Evolutionary conservation across 106 monocot species (phyloP).

Genomic region (Allium cepa): DNA sequence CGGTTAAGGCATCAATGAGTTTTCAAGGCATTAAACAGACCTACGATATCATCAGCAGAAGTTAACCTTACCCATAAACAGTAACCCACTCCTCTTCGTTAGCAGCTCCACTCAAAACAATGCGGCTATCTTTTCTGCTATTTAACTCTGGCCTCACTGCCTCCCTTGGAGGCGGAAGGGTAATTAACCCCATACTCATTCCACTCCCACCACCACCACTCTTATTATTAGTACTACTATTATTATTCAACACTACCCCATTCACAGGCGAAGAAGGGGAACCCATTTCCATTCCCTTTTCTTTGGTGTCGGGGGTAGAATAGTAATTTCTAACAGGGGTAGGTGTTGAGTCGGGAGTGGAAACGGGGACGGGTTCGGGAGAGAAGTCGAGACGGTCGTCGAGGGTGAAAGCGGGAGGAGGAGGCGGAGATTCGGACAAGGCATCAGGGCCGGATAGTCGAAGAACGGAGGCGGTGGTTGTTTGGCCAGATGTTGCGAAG

Average conservation of each 20-base stretch:
- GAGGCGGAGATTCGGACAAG: conserved; percentile 42
- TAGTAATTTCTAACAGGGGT: conserved; percentile 4
- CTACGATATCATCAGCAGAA: too few relatives aligned
- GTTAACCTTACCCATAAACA: conserved; percentile 69
- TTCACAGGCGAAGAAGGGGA: conserved; percentile 35
- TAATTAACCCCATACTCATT: conserved; percentile 34
- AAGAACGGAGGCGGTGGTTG: conserved; percentile 48
- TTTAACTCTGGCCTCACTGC: conserved; percentile 73
- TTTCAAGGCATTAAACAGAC: too few relatives aligned
- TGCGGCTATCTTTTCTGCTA: conserved; percentile 12
- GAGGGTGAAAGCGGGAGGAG: conserved; percentile 79
- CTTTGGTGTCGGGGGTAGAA: conserved; percentile 28
- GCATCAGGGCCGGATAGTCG: conserved; percentile 49
- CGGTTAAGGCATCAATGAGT: too few relatives aligned
- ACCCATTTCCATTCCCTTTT: conserved; percentile 38
- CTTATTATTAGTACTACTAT: too few relatives aligned
- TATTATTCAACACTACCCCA: conserved; percentile 27
- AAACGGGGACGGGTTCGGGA: conserved; percentile 32
- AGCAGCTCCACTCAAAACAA: conserved; percentile 16
- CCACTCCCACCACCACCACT: too few relatives aligned
- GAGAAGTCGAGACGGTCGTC: conserved; percentile 74
- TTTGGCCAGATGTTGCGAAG: conserved; percentile 48
- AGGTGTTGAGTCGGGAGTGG: conserved; percentile 13
- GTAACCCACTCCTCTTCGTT: conserved; percentile 96
- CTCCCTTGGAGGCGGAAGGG: conserved; percentile 61